phyloP scores from a whole-genome alignment of 1,284 basidiomycete genomes.

The Irpex lacteus region DNA sequence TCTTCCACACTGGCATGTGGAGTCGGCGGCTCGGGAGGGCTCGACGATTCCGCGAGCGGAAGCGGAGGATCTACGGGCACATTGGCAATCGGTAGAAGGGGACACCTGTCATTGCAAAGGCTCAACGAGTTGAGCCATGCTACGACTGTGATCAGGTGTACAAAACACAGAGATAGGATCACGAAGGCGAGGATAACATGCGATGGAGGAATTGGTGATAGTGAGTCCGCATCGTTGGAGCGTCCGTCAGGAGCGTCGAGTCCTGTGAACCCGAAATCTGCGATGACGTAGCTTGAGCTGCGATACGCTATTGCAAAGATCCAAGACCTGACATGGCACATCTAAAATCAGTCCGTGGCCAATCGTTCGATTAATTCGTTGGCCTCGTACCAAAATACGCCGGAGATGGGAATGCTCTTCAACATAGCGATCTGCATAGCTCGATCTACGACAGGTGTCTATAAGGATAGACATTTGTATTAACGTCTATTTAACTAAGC shows the following conservation, averaged over 20 bases:
- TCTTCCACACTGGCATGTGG: too few relatives aligned
- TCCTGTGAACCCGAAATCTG: not conserved
- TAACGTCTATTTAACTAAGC: not conserved
- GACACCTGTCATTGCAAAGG: not conserved
- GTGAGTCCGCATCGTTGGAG: too few relatives aligned
- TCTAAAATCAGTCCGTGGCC: not conserved
- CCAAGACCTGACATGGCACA: not conserved
- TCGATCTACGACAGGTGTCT: not conserved
- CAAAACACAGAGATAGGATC: not conserved
- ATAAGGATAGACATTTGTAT: not conserved
- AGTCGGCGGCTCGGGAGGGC: too few relatives aligned
- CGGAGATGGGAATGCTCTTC: not conserved
- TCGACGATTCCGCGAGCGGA: too few relatives aligned
- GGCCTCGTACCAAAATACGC: not conserved
- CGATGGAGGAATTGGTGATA: not conserved
- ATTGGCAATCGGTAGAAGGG: too few relatives aligned
- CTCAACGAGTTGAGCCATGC: not conserved
- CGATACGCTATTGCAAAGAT: not conserved
- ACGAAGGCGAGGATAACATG: not conserved
- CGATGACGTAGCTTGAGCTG: not conserved
- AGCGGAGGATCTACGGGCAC: too few relatives aligned
- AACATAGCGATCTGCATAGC: not conserved
- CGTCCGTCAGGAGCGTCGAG: not conserved
- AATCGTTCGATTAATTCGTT: not conserved
- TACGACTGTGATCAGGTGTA: not conserved